Evolutionary conservation across 495 filamentous ascomycete genomes (phyloP), one percentile per base, ranked within the genome.

Genomic region (Stereocaulon alpinum): DNA sequence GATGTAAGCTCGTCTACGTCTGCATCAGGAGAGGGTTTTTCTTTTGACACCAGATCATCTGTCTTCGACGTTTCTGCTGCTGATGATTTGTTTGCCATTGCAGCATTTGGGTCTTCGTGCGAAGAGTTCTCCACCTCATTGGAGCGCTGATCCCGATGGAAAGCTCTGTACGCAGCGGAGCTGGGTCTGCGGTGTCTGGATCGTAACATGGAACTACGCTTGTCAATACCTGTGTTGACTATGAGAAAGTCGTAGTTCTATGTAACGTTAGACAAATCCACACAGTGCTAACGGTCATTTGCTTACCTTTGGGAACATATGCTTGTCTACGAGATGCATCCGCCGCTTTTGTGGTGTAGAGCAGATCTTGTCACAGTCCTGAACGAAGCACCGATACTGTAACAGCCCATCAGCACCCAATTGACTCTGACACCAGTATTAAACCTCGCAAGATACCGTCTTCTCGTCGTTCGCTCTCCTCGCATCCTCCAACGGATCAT

Each of bases 281-380:
- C 18, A 41, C 3, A 18, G n/a, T 10, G 11, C 2, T 11, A 22
- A 22, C 1, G 20, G 2, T 47, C 22, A 27, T 18, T 20, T 18
- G 55, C 65, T 64, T 72, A 81, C 81, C 72, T 82, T 85, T 6
- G 92, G 93, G 70, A 93, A 98, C 76, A 87, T 82, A 66, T 98
- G 93, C 72, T 96, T 96, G 70, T 95, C 92, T 59, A 92, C 88
- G 27, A 95, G 72, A 72, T 98, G 93, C 68, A 88, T 81, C 52
- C 86, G 77, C 49, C 93, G 81, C 70, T 95, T 98, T 62, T 87
- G 80, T 5, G 87, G 84, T 9, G 85, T 90, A 30, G 80, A 84
- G 73, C 91, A 97, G 71, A 91, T 84, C 59, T 85, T 77, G 49
- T 95, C 91, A 66, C 93, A 98, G 48, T 77, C 82, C 66, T 95